These are phyloP conservation scores for Solanum chmielewskii DNA, from an alignment of 257 asterid genomes.

Conservation along the genomic window DNA sequence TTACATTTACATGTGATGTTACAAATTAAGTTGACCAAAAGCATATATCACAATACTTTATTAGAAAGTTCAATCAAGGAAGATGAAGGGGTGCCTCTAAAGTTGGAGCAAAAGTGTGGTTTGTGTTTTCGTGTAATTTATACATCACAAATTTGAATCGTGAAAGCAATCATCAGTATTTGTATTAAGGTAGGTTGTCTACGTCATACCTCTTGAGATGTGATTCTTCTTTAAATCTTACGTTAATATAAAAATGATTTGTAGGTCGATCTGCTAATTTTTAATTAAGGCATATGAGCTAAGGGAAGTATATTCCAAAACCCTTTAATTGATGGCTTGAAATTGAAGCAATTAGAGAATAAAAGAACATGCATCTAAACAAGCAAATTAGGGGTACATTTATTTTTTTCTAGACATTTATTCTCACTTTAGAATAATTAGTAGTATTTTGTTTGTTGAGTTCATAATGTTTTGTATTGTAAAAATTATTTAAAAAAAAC, in stretches of 20 bases:
- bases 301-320: neutral
- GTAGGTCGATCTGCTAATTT: accelerated
- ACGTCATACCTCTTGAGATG: neutral
- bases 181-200: neutral
- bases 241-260: neutral
- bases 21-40: neutral
- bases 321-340: neutral
- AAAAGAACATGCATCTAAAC: neutral
- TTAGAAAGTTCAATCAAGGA: neutral
- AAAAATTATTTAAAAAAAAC: neutral
- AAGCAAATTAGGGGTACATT: neutral
- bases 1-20: neutral
- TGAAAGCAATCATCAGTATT: neutral
- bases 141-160: neutral
- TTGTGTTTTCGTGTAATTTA: neutral
- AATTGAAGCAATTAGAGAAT: neutral
- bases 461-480: neutral
- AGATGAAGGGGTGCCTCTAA: neutral
- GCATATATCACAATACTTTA: neutral
- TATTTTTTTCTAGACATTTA: neutral
- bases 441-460: neutral
- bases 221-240: accelerated
- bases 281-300: neutral
- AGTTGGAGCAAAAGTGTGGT: neutral
- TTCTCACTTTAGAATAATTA: neutral